Conservation (phyloP, 2,329 filamentous ascomycete genomes). For the Neopestalotiopsis sp. region DNA sequence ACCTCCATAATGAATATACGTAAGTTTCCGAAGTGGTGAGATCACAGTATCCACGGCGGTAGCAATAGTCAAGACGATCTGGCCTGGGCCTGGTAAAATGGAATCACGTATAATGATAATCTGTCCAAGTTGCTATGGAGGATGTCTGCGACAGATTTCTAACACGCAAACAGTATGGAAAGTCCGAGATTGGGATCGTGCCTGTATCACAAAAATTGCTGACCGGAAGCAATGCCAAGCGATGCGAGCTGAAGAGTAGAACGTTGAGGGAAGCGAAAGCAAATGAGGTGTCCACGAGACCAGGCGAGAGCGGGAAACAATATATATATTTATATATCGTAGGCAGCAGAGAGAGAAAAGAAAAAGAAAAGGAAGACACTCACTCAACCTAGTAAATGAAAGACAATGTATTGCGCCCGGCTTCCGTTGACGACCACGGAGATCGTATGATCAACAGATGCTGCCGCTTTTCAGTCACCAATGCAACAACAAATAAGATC, state of each 20-base stretch:
- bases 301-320: background rate
- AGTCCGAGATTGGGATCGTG: background rate
- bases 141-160: background rate
- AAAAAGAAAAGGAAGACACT: background rate
- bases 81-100: background rate
- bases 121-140: background rate
- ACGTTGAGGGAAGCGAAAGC: background rate
- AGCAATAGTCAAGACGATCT: background rate
- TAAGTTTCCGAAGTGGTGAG: background rate
- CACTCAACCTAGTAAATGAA: background rate
- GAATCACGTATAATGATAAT: conserved; percentile 1
- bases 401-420: background rate
- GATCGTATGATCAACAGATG: conserved; percentile 1
- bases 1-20: conserved; percentile 13
- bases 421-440: background rate
- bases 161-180: conserved; percentile 1
- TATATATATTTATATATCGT: background rate
- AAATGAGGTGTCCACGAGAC: background rate
- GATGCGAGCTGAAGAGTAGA: background rate
- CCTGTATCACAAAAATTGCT: background rate
- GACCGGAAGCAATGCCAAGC: background rate
- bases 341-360: background rate
- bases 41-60: background rate
- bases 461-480: background rate
- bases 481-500: background rate